Base-by-base conservation (phyloP, 1,284 basidiomycete genomes). In the Leccinum fuscescens region DNA sequence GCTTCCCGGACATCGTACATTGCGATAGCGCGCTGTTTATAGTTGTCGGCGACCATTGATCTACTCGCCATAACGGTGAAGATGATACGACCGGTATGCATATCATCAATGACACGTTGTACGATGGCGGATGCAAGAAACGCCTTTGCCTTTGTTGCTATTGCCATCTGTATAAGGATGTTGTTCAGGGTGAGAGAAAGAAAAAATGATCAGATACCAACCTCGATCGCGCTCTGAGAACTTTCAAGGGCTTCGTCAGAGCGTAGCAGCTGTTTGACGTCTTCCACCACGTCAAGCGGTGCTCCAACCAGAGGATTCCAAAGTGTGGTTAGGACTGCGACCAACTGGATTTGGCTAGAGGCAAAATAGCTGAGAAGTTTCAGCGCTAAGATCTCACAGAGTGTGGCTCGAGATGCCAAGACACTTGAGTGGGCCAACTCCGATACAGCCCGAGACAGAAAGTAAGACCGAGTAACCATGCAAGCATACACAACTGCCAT, bases 221-320 rank as follows among this genome's bases (percentile, higher is more conserved):
- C 92, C 82, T 94, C 92, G 4, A 95, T 80, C 1, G 92, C 91
- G 68, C 86, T 92, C 66, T 89, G 86, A 17, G 85, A 83, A 63
- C 84, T 76, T 39, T 73, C 77, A 55, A 85, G 72, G 37, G 80
- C 77, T 58, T 88, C 83, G 49, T 82, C 75, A 65, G 80, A 80
- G 35, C 84, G 83, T 2, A 90, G 70, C 8, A 77, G 73, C 17
- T 78, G 75, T 62, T 79, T 82, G 33, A 94, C 84, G 53, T 88
- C 84, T 20, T 83, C 79, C 52, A 90, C 78, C 22, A 92, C 82
- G 22, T 85, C 80, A 12, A 77, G 74, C 0, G 90, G 82, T 4
- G 93, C 93, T 2, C 93, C 93, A 48, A 89, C 82, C 50, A 95
- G 80, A 2, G 93, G 90, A 67, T 86, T 89, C 89, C 90, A 94